Evolutionary conservation across 495 filamentous ascomycete species (phyloP).

Genomic region (Hyaloscypha hepaticicola): DNA sequence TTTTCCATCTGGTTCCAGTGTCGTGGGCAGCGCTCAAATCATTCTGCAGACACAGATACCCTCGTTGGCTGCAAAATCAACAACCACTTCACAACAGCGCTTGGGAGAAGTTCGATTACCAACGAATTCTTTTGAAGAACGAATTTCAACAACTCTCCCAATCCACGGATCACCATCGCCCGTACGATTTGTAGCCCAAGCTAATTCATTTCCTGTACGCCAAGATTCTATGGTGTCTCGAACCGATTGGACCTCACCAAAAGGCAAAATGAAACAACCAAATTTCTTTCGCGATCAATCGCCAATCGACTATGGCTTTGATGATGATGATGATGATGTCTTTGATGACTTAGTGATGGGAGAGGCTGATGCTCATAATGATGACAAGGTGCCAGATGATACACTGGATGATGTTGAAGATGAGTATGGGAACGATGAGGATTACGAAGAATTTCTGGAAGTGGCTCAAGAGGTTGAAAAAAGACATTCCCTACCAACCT

Average conservation of each 20-base stretch:
- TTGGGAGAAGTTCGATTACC: background rate
- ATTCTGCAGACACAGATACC: constrained; percentile 49
- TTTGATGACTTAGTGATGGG: constrained; percentile 23
- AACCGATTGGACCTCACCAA: background rate
- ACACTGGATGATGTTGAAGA: constrained; percentile 36
- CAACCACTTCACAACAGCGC: background rate
- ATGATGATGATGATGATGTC: constrained; percentile 10
- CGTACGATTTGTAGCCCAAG: background rate
- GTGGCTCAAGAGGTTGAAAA: constrained; percentile 57
- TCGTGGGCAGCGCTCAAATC: constrained; percentile 43
- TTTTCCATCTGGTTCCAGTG: constrained; percentile 19
- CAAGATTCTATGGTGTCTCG: background rate
- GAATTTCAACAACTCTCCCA: background rate
- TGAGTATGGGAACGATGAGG: constrained; percentile 63
- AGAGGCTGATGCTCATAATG: constrained; percentile 17
- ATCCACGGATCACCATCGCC: constrained; percentile 9
- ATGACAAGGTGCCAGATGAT: background rate
- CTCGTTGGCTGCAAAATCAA: constrained; percentile 7
- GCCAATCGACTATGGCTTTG: constrained; percentile 19
- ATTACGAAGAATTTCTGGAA: constrained; percentile 70
- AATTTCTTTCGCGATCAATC: constrained; percentile 20
- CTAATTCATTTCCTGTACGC: background rate
- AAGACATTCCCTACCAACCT: constrained; percentile 34
- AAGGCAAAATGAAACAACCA: constrained; percentile 14
- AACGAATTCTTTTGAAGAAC: background rate